Evolutionary conservation across 164 flowering plant genomes (phyloP).

Genomic region (Nymphaea colorata): DNA sequence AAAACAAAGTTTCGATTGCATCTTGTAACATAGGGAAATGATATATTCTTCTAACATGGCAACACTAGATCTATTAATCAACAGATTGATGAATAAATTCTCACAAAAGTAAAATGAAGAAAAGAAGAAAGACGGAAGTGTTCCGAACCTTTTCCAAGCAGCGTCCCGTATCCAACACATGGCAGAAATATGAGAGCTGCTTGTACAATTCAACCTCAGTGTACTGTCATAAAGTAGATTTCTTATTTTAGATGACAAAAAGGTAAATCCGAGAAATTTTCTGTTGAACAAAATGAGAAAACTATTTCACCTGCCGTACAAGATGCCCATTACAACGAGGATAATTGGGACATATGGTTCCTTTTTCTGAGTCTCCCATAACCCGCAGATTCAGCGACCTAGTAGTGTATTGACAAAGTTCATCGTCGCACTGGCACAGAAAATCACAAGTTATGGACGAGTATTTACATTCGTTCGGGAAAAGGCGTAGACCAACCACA

Average conservation of each 20-base stretch:
- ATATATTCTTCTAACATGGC: neutral
- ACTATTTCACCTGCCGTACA: conserved; percentile 44
- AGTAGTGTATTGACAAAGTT: conserved; percentile 79
- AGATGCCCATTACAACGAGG: conserved; percentile 90
- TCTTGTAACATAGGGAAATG: neutral
- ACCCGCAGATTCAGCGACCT: conserved; percentile 60
- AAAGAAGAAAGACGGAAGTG: neutral
- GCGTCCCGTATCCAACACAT: conserved; percentile 56
- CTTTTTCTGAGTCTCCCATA: conserved; percentile 75
- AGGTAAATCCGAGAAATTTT: too few species aligned
- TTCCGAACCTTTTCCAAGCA: conserved; percentile 64
- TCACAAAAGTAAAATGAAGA: neutral
- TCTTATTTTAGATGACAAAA: too few species aligned
- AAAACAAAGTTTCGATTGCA: neutral
- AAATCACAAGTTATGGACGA: neutral
- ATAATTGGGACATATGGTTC: conserved; percentile 86
- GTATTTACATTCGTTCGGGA: too few species aligned
- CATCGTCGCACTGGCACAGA: conserved; percentile 77
- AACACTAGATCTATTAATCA: too few species aligned
- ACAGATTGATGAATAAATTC: too few species aligned
- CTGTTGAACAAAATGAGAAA: neutral
- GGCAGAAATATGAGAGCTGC: conserved; percentile 80
- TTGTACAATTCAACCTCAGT: conserved; percentile 83
- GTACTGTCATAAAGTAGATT: conserved; percentile 33
- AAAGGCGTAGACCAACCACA: too few species aligned